phyloP scores from a whole-genome alignment of 2,329 filamentous ascomycete genomes.

The Sarocladium strictum region DNA sequence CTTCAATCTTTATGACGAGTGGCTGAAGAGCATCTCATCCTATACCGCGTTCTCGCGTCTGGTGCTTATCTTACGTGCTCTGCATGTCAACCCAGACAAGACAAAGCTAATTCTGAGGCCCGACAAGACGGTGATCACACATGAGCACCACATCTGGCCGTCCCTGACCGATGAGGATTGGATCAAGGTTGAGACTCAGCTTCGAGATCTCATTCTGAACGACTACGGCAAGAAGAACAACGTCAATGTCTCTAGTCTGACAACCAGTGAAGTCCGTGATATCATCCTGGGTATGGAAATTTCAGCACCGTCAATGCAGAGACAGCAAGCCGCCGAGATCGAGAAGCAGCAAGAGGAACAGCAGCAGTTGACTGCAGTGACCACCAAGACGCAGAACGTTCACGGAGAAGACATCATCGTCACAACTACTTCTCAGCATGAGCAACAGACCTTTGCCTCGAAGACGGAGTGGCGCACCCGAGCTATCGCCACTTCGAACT shows the following conservation, averaged over 20 bases:
- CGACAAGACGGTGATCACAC: constrained; percentile 96
- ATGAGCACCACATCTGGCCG: constrained; percentile 99
- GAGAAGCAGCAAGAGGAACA: constrained; percentile 99
- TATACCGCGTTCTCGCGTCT: constrained; percentile 98
- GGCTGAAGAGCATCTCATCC: constrained; percentile 96
- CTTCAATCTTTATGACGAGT: constrained; percentile 98
- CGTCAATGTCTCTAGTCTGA: constrained; percentile 95
- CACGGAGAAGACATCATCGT: constrained; percentile 97
- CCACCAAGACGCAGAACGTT: constrained; percentile 96
- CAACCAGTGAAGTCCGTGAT: constrained; percentile 92
- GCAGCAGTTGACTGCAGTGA: constrained; percentile 91
- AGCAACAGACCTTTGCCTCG: constrained; percentile 94
- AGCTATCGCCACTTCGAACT: constrained; percentile 92
- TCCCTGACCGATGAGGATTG: constrained; percentile 91
- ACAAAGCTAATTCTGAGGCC: constrained; percentile 92
- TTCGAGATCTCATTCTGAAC: constrained; percentile 92
- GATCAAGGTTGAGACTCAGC: constrained; percentile 98
- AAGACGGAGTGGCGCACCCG: constrained; percentile 98
- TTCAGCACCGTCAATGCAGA: constrained; percentile 93
- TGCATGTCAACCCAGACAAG: constrained; percentile 98
- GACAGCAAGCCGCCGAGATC: constrained; percentile 96
- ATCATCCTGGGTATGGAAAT: constrained; percentile 99
- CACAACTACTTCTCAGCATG: constrained; percentile 95
- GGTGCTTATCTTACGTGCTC: constrained; percentile 84
- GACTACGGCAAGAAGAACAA: constrained; percentile 99